These are phyloP conservation scores for Fragilariopsis cylindrus DNA, from an alignment of 108 stramenopile genomes.

Conservation along the genomic window DNA sequence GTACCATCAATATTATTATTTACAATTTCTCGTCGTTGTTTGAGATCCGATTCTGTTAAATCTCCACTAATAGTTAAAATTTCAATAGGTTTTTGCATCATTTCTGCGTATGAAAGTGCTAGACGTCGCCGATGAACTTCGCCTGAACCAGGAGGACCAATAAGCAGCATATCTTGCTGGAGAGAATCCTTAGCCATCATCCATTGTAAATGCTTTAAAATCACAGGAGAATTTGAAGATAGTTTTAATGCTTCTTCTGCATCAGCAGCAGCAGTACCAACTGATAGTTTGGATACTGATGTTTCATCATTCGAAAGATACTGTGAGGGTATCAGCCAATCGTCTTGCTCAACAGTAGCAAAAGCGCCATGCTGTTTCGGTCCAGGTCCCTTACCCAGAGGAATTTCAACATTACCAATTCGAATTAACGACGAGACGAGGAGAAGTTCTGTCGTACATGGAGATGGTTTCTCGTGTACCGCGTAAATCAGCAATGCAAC, in stretches of 20 bases:
- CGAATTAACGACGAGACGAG: conserved; percentile 6
- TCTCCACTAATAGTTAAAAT: conserved; percentile 67
- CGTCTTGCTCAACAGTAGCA: not conserved
- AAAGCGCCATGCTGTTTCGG: not conserved
- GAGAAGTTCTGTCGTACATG: not conserved
- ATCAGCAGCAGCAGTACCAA: too few relatives aligned
- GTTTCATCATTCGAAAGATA: not conserved
- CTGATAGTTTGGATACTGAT: too few relatives aligned
- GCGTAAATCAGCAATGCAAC: not conserved
- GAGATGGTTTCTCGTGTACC: not conserved
- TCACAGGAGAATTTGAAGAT: conserved; percentile 4
- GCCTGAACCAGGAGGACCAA: conserved; percentile 64
- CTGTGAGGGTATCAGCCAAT: conserved; percentile 4
- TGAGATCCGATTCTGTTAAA: conserved; percentile 86
- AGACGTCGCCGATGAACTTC: conserved; percentile 57
- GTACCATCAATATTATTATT: conserved; percentile 7
- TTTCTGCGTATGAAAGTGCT: conserved; percentile 62
- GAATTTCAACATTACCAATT: conserved; percentile 27
- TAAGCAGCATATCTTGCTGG: conserved; percentile 72
- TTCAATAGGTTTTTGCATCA: conserved; percentile 67
- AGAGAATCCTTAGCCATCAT: conserved; percentile 86
- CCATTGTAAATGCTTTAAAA: conserved; percentile 70
- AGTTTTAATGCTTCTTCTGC: not conserved
- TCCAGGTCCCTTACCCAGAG: not conserved
- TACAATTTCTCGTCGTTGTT: conserved; percentile 76